Evolutionary conservation across 345 rosid species (phyloP).

Genomic region (Arabis hirsuta): DNA sequence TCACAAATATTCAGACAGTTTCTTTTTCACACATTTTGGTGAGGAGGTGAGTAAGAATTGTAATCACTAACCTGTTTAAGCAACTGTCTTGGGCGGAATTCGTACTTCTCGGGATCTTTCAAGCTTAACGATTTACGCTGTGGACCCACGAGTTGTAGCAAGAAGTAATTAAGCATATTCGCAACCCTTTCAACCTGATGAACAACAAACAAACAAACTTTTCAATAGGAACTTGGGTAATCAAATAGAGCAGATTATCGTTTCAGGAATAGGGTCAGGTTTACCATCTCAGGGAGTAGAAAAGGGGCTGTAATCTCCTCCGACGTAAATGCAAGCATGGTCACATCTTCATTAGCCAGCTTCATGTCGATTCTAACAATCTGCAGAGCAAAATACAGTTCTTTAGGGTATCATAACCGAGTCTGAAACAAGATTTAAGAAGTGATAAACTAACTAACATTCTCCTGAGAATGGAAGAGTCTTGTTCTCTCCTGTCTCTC

Average conservation of each 20-base stretch:
- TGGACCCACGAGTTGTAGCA: slow-evolving; percentile 97
- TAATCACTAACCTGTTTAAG: slow-evolving; percentile 78
- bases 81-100: slow-evolving; percentile 91
- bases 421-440: slow-evolving; percentile 9
- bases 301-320: slow-evolving; percentile 96
- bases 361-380: slow-evolving; percentile 94
- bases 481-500: slow-evolving; percentile 98
- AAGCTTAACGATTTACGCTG: slow-evolving; percentile 88
- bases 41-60: neutral
- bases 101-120: slow-evolving; percentile 96
- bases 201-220: slow-evolving; percentile 21
- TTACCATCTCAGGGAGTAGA: slow-evolving; percentile 99
- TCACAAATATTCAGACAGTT: slow-evolving; percentile 9
- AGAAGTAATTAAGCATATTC: slow-evolving; percentile 93
- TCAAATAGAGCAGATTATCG: neutral
- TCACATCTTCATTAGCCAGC: slow-evolving; percentile 97
- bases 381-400: slow-evolving; percentile 49
- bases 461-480: slow-evolving; percentile 91
- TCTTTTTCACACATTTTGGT: slow-evolving; percentile 9
- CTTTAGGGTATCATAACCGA: slow-evolving; percentile 19
- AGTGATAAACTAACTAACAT: slow-evolving; percentile 55
- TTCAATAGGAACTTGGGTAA: slow-evolving; percentile 14
- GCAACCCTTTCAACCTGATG: slow-evolving; percentile 96
- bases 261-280: slow-evolving; percentile 4
- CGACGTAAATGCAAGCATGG: slow-evolving; percentile 90